Conservation (phyloP, 2,329 filamentous ascomycete genomes). For the Epichloe sp. region DNA sequence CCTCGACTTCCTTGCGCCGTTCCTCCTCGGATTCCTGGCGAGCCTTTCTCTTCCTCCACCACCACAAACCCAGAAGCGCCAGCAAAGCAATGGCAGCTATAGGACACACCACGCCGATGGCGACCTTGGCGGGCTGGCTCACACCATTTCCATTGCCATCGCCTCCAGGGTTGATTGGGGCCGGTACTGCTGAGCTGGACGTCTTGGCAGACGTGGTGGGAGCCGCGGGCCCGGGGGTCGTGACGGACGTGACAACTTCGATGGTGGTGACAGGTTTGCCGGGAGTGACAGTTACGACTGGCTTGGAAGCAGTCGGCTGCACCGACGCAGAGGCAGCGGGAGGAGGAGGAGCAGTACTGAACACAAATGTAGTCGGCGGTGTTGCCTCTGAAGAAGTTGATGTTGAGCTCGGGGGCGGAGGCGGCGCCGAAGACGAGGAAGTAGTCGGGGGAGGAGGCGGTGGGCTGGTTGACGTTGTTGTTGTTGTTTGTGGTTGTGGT, state of each 20-base stretch:
- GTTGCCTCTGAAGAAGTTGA: background rate
- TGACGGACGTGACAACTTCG: constrained; percentile 16
- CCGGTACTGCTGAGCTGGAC: constrained; percentile 15
- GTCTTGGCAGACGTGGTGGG: background rate
- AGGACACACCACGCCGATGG: constrained; percentile 86
- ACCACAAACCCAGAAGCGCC: constrained; percentile 61
- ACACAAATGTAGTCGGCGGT: constrained; percentile 7
- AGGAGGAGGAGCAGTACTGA: background rate
- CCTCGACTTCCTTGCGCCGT: constrained; percentile 88
- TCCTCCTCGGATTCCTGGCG: constrained; percentile 76
- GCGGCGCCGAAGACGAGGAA: background rate
- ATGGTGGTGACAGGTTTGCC: constrained; percentile 8
- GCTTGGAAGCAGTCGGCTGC: constrained; percentile 8
- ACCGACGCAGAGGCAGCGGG: constrained; percentile 8
- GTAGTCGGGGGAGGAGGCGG: background rate
- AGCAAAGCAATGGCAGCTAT: constrained; percentile 78
- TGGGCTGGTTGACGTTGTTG: background rate
- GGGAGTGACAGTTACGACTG: constrained; percentile 15
- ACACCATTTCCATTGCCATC: constrained; percentile 32
- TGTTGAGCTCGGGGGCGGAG: background rate
- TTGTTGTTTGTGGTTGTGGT: background rate
- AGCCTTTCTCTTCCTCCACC: constrained; percentile 82
- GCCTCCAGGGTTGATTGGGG: constrained; percentile 16
- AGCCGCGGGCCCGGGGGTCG: constrained; percentile 9
- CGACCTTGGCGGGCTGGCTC: constrained; percentile 57